phyloP scores from a whole-genome alignment of 2,329 filamentous ascomycete genomes.

The Massarina eburnea region DNA sequence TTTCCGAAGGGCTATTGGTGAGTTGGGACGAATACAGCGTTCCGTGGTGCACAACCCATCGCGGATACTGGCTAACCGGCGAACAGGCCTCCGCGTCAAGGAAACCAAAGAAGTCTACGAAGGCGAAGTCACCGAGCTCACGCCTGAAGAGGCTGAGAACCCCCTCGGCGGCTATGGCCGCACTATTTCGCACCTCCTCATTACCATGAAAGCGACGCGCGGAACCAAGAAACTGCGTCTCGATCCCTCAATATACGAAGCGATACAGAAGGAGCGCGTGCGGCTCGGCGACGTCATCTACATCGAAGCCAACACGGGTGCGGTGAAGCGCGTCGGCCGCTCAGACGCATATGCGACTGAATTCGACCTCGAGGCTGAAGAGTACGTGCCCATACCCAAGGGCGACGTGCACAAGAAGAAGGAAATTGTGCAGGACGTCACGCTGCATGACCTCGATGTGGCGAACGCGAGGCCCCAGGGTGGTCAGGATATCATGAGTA shows the following conservation, averaged over 20 bases:
- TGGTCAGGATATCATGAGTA: conserved; percentile 99
- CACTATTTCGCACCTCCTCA: conserved; percentile 93
- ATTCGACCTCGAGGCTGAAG: conserved; percentile 97
- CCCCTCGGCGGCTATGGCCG: conserved; percentile 94
- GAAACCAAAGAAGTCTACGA: conserved; percentile 99
- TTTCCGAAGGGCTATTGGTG: conserved; percentile 92
- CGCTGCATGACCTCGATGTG: conserved; percentile 92
- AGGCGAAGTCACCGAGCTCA: conserved; percentile 96
- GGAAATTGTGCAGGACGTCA: conserved; percentile 98
- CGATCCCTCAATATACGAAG: conserved; percentile 98
- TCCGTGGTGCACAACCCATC: background rate
- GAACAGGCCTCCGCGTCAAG: conserved; percentile 76
- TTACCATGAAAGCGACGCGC: conserved; percentile 91
- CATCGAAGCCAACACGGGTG: conserved; percentile 98
- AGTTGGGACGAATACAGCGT: conserved; percentile 4
- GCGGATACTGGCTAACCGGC: conserved; percentile 7
- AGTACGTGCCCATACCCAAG: conserved; percentile 98
- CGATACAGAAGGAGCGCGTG: conserved; percentile 97
- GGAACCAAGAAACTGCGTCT: conserved; percentile 97
- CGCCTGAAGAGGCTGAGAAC: conserved; percentile 97
- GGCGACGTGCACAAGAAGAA: conserved; percentile 99
- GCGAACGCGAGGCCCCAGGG: conserved; percentile 94
- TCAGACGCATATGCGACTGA: conserved; percentile 98
- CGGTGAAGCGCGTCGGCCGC: conserved; percentile 93
- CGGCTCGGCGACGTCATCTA: conserved; percentile 97